Percentiles rank a stretch among this genome's conserved stretches.
phyloP scores from a whole-genome alignment of 2,329 filamentous ascomycete genomes.

The Aphanoascus verrucosus region DNA sequence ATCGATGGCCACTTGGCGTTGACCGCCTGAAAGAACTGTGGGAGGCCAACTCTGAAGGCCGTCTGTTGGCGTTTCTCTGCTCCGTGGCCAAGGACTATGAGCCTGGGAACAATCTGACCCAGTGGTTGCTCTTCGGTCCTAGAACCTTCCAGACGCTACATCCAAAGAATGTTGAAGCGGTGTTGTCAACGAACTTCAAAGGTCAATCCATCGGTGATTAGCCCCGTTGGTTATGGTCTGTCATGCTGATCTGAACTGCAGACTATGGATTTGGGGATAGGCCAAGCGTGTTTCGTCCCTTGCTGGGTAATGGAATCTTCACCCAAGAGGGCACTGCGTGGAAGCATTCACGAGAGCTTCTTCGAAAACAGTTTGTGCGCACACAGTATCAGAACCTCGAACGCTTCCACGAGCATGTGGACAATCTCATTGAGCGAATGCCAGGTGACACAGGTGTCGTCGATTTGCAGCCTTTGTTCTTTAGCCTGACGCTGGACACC shows the following conservation, averaged over 20 bases:
- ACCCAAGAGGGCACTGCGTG: constrained; percentile 39
- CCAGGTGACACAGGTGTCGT: constrained; percentile 40
- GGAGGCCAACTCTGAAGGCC: constrained; percentile 13
- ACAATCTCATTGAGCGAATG: constrained; percentile 47
- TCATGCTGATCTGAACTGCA: constrained; percentile 21
- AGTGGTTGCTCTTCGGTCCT: constrained; percentile 16
- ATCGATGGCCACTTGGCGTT: constrained; percentile 27
- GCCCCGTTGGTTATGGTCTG: background rate
- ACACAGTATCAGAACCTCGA: constrained; percentile 44
- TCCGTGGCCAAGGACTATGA: constrained; percentile 18
- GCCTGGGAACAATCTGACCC: constrained; percentile 19
- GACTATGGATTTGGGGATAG: constrained; percentile 38
- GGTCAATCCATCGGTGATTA: background rate
- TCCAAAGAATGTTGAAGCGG: constrained; percentile 15
- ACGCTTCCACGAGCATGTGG: constrained; percentile 51
- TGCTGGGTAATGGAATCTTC: constrained; percentile 42
- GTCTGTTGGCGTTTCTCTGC: constrained; percentile 15
- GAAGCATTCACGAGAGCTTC: constrained; percentile 34
- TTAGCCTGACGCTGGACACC: constrained; percentile 60
- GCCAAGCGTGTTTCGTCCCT: constrained; percentile 14
- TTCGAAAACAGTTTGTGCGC: constrained; percentile 42
- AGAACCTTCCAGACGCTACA: constrained; percentile 15
- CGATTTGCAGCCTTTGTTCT: constrained; percentile 53
- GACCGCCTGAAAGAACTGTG: constrained; percentile 24
- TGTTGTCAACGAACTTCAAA: constrained; percentile 16